phyloP scores from a whole-genome alignment of 2,329 filamentous ascomycete species.

The Pseudogymnoascus sp. region DNA sequence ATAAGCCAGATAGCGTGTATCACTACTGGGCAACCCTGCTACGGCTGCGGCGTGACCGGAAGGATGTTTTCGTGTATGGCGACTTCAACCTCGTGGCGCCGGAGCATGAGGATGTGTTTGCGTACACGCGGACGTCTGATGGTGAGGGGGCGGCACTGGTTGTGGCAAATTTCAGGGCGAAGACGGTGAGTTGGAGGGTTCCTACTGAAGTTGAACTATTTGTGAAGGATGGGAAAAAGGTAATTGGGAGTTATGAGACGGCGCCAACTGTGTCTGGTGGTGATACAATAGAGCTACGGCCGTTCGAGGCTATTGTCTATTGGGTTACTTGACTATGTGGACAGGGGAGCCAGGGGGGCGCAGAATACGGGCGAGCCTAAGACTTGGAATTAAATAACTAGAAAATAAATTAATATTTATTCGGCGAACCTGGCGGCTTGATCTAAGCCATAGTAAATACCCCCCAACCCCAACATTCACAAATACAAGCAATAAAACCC shows the following conservation, averaged over 20 bases:
- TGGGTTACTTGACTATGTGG: background rate
- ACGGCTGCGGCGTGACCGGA: slow-evolving; percentile 50
- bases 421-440: background rate
- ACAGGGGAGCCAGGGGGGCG: background rate
- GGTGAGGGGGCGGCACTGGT: slow-evolving; percentile 5
- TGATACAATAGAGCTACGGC: slow-evolving; percentile 13
- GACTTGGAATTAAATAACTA: background rate
- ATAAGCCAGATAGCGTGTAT: slow-evolving; percentile 45
- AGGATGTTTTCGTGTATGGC: slow-evolving; percentile 61
- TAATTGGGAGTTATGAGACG: slow-evolving; percentile 18
- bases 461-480: background rate
- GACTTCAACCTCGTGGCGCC: slow-evolving; percentile 49
- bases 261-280: background rate
- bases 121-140: slow-evolving; percentile 40
- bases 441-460: background rate
- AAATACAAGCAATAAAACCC: background rate
- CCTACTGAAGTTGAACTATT: slow-evolving; percentile 10
- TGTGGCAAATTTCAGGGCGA: slow-evolving; percentile 19
- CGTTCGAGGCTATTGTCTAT: slow-evolving; percentile 20
- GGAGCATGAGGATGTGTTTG: slow-evolving; percentile 47
- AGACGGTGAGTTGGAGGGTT: slow-evolving; percentile 15
- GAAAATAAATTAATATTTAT: background rate
- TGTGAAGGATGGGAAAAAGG: background rate
- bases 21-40: slow-evolving; percentile 55
- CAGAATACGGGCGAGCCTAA: background rate